phyloP scores from a whole-genome alignment of 495 filamentous ascomycete species.

The Daldinia decipiens region DNA sequence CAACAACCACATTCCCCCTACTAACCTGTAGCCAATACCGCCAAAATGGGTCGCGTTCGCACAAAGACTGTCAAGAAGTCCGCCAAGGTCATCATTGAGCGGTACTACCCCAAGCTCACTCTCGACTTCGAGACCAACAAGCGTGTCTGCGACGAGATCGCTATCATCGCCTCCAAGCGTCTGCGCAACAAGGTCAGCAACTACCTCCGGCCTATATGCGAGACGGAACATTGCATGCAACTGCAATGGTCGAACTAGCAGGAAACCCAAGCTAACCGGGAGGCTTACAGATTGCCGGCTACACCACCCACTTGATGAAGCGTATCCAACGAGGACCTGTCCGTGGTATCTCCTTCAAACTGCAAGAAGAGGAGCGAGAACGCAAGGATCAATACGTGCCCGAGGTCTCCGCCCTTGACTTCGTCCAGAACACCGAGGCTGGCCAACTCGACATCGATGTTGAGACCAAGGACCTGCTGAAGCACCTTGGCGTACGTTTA shows the following conservation, averaged over 20 bases:
- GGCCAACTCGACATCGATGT: slow-evolving; percentile 93
- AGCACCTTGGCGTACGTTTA: slow-evolving; percentile 92
- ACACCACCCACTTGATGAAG: slow-evolving; percentile 97
- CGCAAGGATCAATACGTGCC: slow-evolving; percentile 99
- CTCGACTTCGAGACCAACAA: slow-evolving; percentile 99
- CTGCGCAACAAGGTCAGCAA: slow-evolving; percentile 91
- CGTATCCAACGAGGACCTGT: slow-evolving; percentile 99
- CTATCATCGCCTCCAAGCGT: slow-evolving; percentile 98
- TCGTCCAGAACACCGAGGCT: slow-evolving; percentile 87
- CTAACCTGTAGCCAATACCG: slow-evolving; percentile 61
- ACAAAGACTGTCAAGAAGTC: slow-evolving; percentile 99
- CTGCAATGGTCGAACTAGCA: neutral
- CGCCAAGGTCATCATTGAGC: slow-evolving; percentile 99
- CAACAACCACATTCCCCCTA: slow-evolving; percentile 29
- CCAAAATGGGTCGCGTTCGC: slow-evolving; percentile 95
- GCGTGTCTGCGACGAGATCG: slow-evolving; percentile 99
- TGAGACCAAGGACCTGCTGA: slow-evolving; percentile 98
- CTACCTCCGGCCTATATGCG: neutral
- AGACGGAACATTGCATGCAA: neutral
- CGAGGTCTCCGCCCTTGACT: slow-evolving; percentile 97
- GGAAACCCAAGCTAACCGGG: slow-evolving; percentile 19
- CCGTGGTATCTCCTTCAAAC: slow-evolving; percentile 99
- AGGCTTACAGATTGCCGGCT: slow-evolving; percentile 78
- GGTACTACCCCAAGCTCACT: slow-evolving; percentile 97
- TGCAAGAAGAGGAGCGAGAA: slow-evolving; percentile 99